Base-by-base conservation (phyloP, 495 filamentous ascomycete genomes). In the Echria macrotheca region DNA sequence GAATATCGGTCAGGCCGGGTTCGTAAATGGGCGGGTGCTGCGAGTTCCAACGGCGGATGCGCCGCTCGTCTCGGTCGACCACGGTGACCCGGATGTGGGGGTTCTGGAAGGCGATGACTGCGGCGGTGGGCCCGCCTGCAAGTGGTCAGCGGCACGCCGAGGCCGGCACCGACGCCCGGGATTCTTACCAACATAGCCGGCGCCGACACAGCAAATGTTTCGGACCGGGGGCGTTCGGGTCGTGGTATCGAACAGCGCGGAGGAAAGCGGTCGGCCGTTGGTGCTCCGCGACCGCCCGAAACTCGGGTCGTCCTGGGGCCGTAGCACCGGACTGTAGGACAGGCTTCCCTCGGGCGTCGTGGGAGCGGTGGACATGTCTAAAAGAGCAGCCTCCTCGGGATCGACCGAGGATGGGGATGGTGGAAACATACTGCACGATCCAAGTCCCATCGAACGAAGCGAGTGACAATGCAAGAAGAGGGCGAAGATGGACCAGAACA, bases 11-110 rank as follows among this genome's bases (percentile, higher is more conserved):
- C 5, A 91, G 67, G 2, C 81, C 84, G 1, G 84, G 82, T 61
- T 91, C 87, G 60, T 86, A 83, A 44, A 91, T 87, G 14, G 87
- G 87, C 21, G 89, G 74, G 55, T 82, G 77, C 36, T 72, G 64
- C 0, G 84, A 84, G 42, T 87, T 84, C 86, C 86, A 91, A 37
- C 76, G 71, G 35, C 69, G 69, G 50, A 91, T 87, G 19, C 85
- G 76, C 8, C 53, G 53, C 21, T 67, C 69, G 58, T 86, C 80
- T 36, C 76, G 68, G 56, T 90, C 86, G 17, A 88, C 79, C 7
- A 90, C 84, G 4, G 80, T 86, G n/a, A 89, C 81, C 12, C 68
- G 68, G 47, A 89, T 71, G 44, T 80, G 65, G 0, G 82, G 82
- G 54, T 86, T 86, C 31, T 86, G 74, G 47, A 77, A 73, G 11